phyloP scores from a whole-genome alignment of 176 grass and related monocot species.

The Urochloa ruziziensis region DNA sequence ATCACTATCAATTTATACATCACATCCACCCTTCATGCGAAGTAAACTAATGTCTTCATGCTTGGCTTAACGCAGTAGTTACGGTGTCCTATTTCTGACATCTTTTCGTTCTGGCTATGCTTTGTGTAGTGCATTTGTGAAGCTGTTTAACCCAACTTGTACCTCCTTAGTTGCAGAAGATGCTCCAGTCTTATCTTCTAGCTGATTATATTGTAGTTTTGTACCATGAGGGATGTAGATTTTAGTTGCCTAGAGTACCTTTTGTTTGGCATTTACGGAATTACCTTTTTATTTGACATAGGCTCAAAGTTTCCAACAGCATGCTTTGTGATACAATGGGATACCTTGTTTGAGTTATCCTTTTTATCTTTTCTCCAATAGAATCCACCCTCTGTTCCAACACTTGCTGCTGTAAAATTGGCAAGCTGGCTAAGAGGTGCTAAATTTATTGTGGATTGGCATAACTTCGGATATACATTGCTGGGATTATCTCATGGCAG shows the following conservation, averaged over 20 bases:
- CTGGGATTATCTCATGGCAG: slow-evolving; percentile 83
- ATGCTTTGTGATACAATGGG: not conserved
- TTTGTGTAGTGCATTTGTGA: not conserved
- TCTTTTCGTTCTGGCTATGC: not conserved
- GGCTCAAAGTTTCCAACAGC: not conserved
- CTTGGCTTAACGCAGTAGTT: not conserved
- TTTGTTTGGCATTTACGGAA: not conserved
- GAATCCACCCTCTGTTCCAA: slow-evolving; percentile 99
- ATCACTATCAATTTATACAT: not conserved
- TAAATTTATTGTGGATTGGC: slow-evolving; percentile 95
- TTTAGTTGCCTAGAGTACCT: not conserved
- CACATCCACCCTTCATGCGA: not conserved
- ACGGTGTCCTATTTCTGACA: not conserved
- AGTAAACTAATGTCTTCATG: not conserved
- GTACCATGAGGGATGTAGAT: not conserved
- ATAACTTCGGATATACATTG: slow-evolving; percentile 97
- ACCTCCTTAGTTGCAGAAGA: not conserved
- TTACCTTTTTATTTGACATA: not conserved
- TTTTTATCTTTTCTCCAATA: slow-evolving; percentile 37
- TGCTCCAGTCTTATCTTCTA: not conserved
- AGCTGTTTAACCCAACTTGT: not conserved
- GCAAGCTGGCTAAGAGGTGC: slow-evolving; percentile 76
- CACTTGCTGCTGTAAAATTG: slow-evolving; percentile 88
- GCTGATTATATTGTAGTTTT: not conserved
- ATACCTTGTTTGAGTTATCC: slow-evolving; percentile 30